phyloP scores from a whole-genome alignment of 2,329 filamentous ascomycete species.

The Arthroderma sp. region DNA sequence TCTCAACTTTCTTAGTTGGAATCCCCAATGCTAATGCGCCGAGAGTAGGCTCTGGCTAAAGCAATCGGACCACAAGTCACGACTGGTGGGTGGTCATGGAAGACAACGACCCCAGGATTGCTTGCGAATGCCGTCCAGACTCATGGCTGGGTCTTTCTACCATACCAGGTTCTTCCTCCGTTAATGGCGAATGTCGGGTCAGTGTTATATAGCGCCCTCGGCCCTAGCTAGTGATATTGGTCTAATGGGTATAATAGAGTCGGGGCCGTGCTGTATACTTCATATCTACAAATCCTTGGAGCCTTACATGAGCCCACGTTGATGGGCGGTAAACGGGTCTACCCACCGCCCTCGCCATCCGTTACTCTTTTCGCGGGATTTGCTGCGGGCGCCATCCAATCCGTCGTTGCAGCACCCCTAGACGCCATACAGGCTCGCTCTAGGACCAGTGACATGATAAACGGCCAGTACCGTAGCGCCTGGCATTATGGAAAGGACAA shows the following conservation, averaged over 20 bases:
- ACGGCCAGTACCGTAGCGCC: slow-evolving; percentile 49
- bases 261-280: slow-evolving; percentile 51
- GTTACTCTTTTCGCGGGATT: slow-evolving; percentile 49
- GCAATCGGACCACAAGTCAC: slow-evolving; percentile 47
- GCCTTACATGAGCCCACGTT: slow-evolving; percentile 46
- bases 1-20: background rate
- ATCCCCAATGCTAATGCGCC: slow-evolving; percentile 3
- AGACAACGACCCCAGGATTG: slow-evolving; percentile 49
- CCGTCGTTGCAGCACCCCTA: slow-evolving; percentile 50
- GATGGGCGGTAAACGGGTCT: slow-evolving; percentile 45
- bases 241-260: slow-evolving; percentile 30
- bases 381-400: slow-evolving; percentile 48
- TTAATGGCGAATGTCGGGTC: slow-evolving; percentile 50
- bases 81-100: slow-evolving; percentile 43
- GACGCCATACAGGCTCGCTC: slow-evolving; percentile 53
- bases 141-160: slow-evolving; percentile 54
- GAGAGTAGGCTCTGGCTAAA: slow-evolving; percentile 45
- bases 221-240: background rate
- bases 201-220: slow-evolving; percentile 11
- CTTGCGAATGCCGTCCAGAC: slow-evolving; percentile 48
- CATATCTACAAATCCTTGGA: slow-evolving; percentile 50
- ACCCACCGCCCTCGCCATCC: slow-evolving; percentile 44
- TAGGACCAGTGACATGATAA: slow-evolving; percentile 46
- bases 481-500: slow-evolving; percentile 52
- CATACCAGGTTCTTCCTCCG: slow-evolving; percentile 52